A percentile compares a stretch with the other conserved stretches of the same genome.
Evolutionary conservation across 768 basidiomycete genomes (phyloP).

Genomic region (Leccinum broughii): DNA sequence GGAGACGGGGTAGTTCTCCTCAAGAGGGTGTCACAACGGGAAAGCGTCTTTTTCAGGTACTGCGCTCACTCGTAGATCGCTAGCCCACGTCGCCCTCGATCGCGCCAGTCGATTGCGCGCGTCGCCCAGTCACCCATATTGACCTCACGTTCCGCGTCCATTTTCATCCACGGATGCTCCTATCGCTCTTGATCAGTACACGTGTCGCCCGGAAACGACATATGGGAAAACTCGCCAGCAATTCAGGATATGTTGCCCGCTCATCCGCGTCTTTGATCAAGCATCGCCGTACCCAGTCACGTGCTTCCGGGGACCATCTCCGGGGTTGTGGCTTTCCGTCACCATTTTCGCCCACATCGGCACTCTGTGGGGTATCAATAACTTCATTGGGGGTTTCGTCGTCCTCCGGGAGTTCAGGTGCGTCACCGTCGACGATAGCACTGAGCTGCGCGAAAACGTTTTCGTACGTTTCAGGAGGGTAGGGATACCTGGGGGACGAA

Average conservation of each 20-base stretch:
- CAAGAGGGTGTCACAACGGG: slow-evolving; percentile 10
- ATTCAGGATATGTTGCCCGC: slow-evolving; percentile 79
- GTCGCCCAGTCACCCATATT: slow-evolving; percentile 88
- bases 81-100: slow-evolving; percentile 25
- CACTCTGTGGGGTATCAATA: slow-evolving; percentile 4
- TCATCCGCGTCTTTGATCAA: slow-evolving; percentile 77
- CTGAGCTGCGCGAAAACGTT: slow-evolving; percentile 96
- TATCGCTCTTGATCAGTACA: slow-evolving; percentile 24
- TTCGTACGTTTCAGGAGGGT: slow-evolving; percentile 95
- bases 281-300: slow-evolving; percentile 82
- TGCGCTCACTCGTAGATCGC: slow-evolving; percentile 26
- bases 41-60: slow-evolving; percentile 4
- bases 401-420: slow-evolving; percentile 79
- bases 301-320: slow-evolving; percentile 48
- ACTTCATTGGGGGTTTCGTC: slow-evolving; percentile 25
- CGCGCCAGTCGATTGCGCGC: slow-evolving; percentile 44
- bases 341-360: slow-evolving; percentile 16
- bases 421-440: slow-evolving; percentile 96
- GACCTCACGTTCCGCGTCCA: slow-evolving; percentile 59
- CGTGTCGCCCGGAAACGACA: background rate
- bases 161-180: slow-evolving; percentile 78
- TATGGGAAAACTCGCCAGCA: slow-evolving; percentile 54
- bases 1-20: slow-evolving; percentile 25
- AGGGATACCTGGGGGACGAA: slow-evolving; percentile 63
- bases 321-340: slow-evolving; percentile 17